Evolutionary conservation across 192 early-diverging fungal genomes (phyloP), one percentile per base, ranked within the genome.

Genomic region (Backusella tuberculispora): DNA sequence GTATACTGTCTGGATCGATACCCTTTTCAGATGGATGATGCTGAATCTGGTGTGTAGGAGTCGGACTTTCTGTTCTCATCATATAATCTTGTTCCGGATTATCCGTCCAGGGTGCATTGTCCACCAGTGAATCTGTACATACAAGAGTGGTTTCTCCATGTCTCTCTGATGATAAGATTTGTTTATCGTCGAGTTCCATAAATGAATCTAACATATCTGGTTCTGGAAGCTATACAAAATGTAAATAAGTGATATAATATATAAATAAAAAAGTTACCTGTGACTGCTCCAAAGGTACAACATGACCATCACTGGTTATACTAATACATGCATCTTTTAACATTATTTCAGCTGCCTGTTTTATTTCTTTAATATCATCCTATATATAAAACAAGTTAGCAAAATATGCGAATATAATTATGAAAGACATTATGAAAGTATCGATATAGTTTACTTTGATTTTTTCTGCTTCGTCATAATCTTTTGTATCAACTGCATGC

Each of bases 401-500:
- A 60, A 60, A 60, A 56, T 6, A 3, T 19, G 48, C 3, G 0
- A 48, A 48, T 48, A 50, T 19, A 14, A 50, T 7, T 19, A 19
- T 19, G 14, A 6, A 50, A 19, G 8, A n/a, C n/a, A n/a, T n/a
- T 50, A 50, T 50, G n/a, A n/a, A 48, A 7, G 21, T 56, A 56
- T 8, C 1, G 8, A 21, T 17, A 40, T 56, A 4, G 63, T 45
- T 37, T 78, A 81, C 91, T 83, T 95, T 93, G n/a, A 90, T 75
- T 46, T 87, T 86, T 64, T 90, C 91, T 5, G 94, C 94, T 69
- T 85, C 78, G 64, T 93, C 92, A 78, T 91, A 95, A 26, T 95
- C 92, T 75, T 95, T 93, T 21, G 80, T 77, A 66, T 89, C 81
- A 19, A 90, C 87, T 10, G 90, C 90, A 37, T 85, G 74, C 24